Evolutionary conservation across 2,329 filamentous ascomycete species (phyloP).

Genomic region (Aspergillus sp.): DNA sequence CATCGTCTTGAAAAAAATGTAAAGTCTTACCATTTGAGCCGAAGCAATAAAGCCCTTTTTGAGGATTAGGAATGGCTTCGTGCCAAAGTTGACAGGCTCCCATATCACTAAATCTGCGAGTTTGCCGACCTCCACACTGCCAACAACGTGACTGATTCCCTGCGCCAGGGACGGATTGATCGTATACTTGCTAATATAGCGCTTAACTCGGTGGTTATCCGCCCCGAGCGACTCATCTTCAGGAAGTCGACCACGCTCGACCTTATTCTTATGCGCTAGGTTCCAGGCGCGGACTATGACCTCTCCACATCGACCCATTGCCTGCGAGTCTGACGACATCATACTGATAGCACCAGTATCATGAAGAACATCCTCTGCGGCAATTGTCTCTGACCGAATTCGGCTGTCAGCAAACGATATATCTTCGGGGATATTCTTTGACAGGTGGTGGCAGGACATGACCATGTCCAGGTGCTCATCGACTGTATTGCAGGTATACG

Average conservation of each 20-base stretch:
- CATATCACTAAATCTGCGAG: constrained; percentile 86
- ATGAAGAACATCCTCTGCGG: constrained; percentile 92
- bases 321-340: constrained; percentile 95
- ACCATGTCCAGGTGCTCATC: constrained; percentile 98
- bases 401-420: constrained; percentile 92
- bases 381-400: constrained; percentile 94
- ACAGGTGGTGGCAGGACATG: constrained; percentile 96
- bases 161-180: constrained; percentile 91
- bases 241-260: constrained; percentile 71
- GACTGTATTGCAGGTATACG: constrained; percentile 86
- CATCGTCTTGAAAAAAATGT: background rate
- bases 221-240: constrained; percentile 78
- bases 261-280: constrained; percentile 94
- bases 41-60: constrained; percentile 87
- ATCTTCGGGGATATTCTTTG: constrained; percentile 90
- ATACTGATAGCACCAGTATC: constrained; percentile 94
- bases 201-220: constrained; percentile 88
- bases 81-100: constrained; percentile 81
- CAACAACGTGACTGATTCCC: constrained; percentile 83
- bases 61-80: constrained; percentile 76
- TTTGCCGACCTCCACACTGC: constrained; percentile 85
- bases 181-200: constrained; percentile 94
- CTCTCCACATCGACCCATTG: constrained; percentile 95
- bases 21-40: constrained; percentile 70
- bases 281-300: constrained; percentile 94